Percentiles rank a stretch among this genome's conserved stretches.
Conservation (phyloP, 495 filamentous ascomycete genomes). For the Neurospora sp. region DNA sequence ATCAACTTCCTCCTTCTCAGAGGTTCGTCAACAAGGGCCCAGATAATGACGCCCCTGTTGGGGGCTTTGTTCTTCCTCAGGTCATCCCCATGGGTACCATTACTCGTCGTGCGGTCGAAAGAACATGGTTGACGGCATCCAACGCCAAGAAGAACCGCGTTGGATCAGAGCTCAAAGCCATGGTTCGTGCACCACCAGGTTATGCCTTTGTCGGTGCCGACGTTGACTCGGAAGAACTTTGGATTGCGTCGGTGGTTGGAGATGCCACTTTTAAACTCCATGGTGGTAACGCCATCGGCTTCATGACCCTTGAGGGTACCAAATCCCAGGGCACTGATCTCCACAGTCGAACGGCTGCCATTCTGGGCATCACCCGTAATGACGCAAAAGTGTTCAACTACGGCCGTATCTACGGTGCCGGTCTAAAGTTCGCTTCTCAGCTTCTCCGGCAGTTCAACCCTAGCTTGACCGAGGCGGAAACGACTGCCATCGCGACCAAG, state of each 20-base stretch:
- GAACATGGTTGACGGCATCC: conserved; percentile 95
- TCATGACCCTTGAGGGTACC: conserved; percentile 97
- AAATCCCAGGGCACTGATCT: conserved; percentile 90
- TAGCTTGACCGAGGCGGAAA: conserved; percentile 61
- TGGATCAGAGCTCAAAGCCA: conserved; percentile 93
- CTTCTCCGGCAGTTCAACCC: conserved; percentile 92
- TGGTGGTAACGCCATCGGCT: conserved; percentile 92
- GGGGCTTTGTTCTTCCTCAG: conserved; percentile 91
- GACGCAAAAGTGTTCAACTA: conserved; percentile 99
- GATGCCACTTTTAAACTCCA: conserved; percentile 91
- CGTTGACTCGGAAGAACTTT: conserved; percentile 97
- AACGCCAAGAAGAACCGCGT: conserved; percentile 95
- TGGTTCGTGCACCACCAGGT: conserved; percentile 85
- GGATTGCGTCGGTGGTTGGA: conserved; percentile 93
- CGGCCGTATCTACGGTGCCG: conserved; percentile 94
- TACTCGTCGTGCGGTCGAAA: conserved; percentile 92
- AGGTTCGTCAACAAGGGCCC: neutral
- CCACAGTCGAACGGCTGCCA: conserved; percentile 86
- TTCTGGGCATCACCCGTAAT: conserved; percentile 86
- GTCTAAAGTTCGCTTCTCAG: conserved; percentile 83
- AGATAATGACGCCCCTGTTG: conserved; percentile 9
- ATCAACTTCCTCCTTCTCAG: conserved; percentile 34
- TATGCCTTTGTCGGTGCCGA: conserved; percentile 94
- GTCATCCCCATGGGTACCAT: conserved; percentile 98
- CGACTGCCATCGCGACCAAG: conserved; percentile 60